Base-by-base conservation (phyloP, 108 stramenopile genomes). In the Cyclotella atomus region DNA sequence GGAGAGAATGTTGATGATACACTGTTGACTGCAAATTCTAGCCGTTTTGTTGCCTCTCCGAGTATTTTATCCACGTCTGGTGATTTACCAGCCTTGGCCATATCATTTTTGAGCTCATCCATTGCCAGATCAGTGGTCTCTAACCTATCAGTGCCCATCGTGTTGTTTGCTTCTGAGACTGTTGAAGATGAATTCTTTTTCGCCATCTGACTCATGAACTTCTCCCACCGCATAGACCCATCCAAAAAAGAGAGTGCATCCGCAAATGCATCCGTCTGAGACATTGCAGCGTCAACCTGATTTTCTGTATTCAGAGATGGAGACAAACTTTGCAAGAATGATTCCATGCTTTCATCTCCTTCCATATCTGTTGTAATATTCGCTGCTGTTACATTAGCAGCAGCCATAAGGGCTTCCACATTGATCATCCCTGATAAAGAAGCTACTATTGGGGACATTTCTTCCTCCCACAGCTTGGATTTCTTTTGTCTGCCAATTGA, bases 21-120 rank as follows among this genome's bases (percentile, higher is more conserved):
- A 64, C 85, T 85, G 45, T 68, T 73, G 24, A 88, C 71, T 7
- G 87, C 35, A 43, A 67, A 63, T 44, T 90, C 89, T 23, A 90
- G 59, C 12, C 82, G 72, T 38, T 64, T 21, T 29, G 89, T 86
- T 20, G 87, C 87, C 46, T 84, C 85, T 56, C 83, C 63, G 0
- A 88, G 72, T 21, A 86, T 76, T 14, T 54, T 63, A 35, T 87
- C 89, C 2, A 84, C 44, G 15, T 49, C 68, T 24, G 70, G 5
- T 19, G 17, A 50, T 52, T 23, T 61, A 33, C 35, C 57, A 14
- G 12, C 19, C 7, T 12, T 15, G 25, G 14, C 32, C 16, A 23
- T 52, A 52, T 50, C 34, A 34, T 28, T 62, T 35, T 65, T 53
- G 16, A 33, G 52, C 1, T 59, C 53, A 33, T 77, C 64, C 44